Conservation (phyloP, 2,329 filamentous ascomycete species). For the Chalaropsis ovoidea region DNA sequence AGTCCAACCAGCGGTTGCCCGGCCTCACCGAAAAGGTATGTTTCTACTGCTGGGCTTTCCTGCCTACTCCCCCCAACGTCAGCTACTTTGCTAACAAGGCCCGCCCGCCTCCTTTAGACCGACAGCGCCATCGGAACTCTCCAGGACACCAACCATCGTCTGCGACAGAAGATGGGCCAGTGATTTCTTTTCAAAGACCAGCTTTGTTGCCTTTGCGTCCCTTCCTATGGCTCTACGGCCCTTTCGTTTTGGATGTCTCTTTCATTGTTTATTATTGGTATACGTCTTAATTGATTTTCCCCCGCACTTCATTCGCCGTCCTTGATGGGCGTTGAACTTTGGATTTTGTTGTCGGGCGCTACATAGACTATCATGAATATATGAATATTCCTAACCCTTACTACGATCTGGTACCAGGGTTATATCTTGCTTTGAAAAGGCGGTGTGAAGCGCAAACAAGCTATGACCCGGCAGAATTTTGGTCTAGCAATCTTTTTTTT, state of each 20-base stretch:
- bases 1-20: slow-evolving; percentile 45
- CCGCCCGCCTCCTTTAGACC: slow-evolving; percentile 44
- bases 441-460: slow-evolving; percentile 3
- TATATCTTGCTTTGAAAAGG: background rate
- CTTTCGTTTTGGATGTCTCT: background rate
- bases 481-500: slow-evolving; percentile 7
- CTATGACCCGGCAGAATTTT: slow-evolving; percentile 9
- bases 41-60: background rate
- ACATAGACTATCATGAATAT: background rate
- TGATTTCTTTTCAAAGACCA: background rate
- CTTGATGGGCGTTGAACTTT: background rate
- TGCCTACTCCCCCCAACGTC: background rate
- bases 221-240: background rate
- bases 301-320: background rate
- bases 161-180: slow-evolving; percentile 25
- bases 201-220: background rate
- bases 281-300: slow-evolving; percentile 18
- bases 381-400: slow-evolving; percentile 2
- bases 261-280: slow-evolving; percentile 18
- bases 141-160: slow-evolving; percentile 24
- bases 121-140: slow-evolving; percentile 49
- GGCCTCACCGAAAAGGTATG: slow-evolving; percentile 65
- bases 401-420: background rate
- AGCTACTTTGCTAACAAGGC: slow-evolving; percentile 26
- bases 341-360: background rate